phyloP scores from a whole-genome alignment of 371 early-diverging fungal species.

The Lichtheimia corymbifera region DNA sequence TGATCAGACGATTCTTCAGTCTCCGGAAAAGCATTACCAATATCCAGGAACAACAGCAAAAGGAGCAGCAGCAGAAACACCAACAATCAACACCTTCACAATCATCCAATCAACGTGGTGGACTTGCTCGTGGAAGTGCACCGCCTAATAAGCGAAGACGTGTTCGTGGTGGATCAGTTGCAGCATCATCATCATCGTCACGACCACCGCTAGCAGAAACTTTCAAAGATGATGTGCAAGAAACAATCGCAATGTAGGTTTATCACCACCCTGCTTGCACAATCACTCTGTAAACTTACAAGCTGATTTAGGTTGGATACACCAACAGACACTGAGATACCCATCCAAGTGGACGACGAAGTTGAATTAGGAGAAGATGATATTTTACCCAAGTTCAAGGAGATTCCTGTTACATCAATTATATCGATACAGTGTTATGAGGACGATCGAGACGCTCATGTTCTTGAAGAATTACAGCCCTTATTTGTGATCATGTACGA shows the following conservation, averaged over 20 bases:
- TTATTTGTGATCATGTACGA: constrained; percentile 88
- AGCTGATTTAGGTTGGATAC: constrained; percentile 13
- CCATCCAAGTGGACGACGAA: neutral
- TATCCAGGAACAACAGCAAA: constrained; percentile 24
- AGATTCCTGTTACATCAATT: constrained; percentile 24
- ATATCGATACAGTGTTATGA: constrained; percentile 71
- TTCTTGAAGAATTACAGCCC: constrained; percentile 75
- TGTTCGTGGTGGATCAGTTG: constrained; percentile 68
- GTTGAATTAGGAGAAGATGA: constrained; percentile 21
- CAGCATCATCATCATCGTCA: constrained; percentile 30
- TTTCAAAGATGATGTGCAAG: constrained; percentile 28
- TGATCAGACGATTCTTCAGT: constrained; percentile 62
- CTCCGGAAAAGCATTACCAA: constrained; percentile 63
- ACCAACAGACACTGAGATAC: neutral
- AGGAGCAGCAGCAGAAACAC: constrained; percentile 7
- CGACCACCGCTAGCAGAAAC: constrained; percentile 24
- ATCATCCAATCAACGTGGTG: neutral
- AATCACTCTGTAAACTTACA: neutral
- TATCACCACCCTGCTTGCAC: neutral
- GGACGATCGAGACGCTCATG: constrained; percentile 45
- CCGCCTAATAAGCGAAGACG: constrained; percentile 81
- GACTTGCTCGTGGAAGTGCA: constrained; percentile 17
- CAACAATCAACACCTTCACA: neutral
- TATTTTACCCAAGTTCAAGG: constrained; percentile 37
- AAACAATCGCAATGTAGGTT: constrained; percentile 19